A percentile compares a stretch with the other conserved stretches of the same genome.
phyloP scores from a whole-genome alignment of 768 basidiomycete species.

The Mycena sanguinolenta region DNA sequence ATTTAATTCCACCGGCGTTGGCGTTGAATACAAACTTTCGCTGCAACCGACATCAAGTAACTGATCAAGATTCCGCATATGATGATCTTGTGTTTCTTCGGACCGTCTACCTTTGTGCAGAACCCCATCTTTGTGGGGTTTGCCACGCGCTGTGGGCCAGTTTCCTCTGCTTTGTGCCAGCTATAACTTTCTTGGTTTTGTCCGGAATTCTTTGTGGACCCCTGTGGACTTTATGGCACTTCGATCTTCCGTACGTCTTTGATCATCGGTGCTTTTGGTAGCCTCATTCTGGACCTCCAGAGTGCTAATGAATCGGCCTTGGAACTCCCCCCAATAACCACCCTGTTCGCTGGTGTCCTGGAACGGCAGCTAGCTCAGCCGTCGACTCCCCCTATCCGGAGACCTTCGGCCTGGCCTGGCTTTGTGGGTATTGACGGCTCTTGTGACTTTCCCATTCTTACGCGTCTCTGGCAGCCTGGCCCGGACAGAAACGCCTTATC shows the following conservation, averaged over 20 bases:
- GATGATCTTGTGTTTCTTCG: slow-evolving; percentile 19
- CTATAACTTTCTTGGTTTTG: slow-evolving; percentile 14
- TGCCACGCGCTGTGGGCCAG: slow-evolving; percentile 9
- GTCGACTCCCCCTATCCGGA: slow-evolving; percentile 25
- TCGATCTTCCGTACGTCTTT: slow-evolving; percentile 31
- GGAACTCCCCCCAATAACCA: slow-evolving; percentile 35
- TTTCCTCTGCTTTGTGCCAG: slow-evolving; percentile 4
- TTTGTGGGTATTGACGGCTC: slow-evolving; percentile 28
- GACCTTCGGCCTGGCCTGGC: slow-evolving; percentile 37
- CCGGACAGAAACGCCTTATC: slow-evolving; percentile 32
- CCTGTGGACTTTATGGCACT: slow-evolving; percentile 13
- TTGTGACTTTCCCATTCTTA: slow-evolving; percentile 3
- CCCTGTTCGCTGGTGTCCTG: slow-evolving; percentile 36
- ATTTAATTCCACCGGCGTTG: slow-evolving; percentile 6
- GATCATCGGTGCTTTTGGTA: neutral
- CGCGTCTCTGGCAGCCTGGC: slow-evolving; percentile 28
- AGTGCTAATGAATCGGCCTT: slow-evolving; percentile 14
- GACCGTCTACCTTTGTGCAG: slow-evolving; percentile 4
- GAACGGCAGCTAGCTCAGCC: slow-evolving; percentile 32
- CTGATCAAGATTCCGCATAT: slow-evolving; percentile 18
- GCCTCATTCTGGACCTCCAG: slow-evolving; percentile 12
- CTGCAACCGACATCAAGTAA: slow-evolving; percentile 17
- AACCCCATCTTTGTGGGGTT: neutral
- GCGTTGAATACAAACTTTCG: neutral
- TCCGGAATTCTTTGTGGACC: neutral